Evolutionary conservation across 2,329 filamentous ascomycete genomes (phyloP).

Genomic region (Fusarium newnesense): DNA sequence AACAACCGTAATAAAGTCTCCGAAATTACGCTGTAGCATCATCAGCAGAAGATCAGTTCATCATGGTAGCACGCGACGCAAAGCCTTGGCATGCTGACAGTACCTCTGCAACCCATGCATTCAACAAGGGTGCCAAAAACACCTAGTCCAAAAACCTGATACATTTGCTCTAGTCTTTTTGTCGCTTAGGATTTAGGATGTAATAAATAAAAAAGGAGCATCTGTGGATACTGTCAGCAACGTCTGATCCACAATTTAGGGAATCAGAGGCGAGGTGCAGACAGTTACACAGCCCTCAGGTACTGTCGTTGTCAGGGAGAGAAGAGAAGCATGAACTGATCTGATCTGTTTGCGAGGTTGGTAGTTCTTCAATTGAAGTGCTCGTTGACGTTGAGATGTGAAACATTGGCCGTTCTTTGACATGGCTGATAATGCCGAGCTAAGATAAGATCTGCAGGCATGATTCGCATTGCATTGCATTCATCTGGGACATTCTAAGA

Average conservation of each 20-base stretch:
- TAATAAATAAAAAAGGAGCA: constrained; percentile 3
- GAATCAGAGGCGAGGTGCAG: constrained; percentile 28
- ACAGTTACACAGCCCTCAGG: constrained; percentile 13
- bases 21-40: neutral
- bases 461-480: neutral
- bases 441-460: constrained; percentile 1
- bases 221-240: constrained; percentile 23
- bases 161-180: fast-evolving
- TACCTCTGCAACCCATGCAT: neutral
- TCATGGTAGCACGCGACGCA: neutral
- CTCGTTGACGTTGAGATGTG: neutral
- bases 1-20: neutral
- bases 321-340: neutral
- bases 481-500: neutral
- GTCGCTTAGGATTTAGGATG: neutral
- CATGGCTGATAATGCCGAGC: neutral
- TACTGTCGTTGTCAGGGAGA: neutral
- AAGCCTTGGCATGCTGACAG: constrained; percentile 5
- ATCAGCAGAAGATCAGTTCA: neutral
- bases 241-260: constrained; percentile 14
- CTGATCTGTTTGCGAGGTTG: neutral
- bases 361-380: neutral
- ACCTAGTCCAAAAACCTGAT: fast-evolving
- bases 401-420: constrained; percentile 16
- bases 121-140: neutral